phyloP scores from a whole-genome alignment of 2,329 filamentous ascomycete species.

The Diaporthe sp. region DNA sequence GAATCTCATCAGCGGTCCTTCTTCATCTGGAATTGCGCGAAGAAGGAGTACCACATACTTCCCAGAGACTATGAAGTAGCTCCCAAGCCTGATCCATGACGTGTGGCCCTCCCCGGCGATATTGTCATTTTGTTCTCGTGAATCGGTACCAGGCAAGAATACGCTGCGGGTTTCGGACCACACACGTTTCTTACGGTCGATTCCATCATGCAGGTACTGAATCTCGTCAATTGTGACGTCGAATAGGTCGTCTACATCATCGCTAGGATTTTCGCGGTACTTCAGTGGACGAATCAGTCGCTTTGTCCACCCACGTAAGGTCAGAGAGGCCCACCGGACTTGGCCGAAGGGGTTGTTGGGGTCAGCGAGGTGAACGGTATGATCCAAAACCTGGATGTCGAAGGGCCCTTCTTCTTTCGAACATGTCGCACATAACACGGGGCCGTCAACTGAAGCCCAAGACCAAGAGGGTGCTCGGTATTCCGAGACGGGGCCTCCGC shows the following conservation, averaged over 20 bases:
- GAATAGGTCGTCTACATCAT: neutral
- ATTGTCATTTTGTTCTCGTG: neutral
- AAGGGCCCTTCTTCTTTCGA: neutral
- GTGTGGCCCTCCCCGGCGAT: neutral
- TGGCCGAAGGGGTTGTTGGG: neutral
- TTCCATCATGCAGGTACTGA: neutral
- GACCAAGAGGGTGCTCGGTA: slow-evolving; percentile 20
- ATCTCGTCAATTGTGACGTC: neutral
- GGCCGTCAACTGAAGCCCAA: slow-evolving; percentile 2
- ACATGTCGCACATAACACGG: neutral
- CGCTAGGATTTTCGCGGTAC: neutral
- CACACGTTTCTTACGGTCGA: neutral
- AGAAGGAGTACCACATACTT: neutral
- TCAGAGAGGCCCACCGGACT: neutral
- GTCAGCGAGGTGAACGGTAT: neutral
- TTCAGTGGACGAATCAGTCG: neutral
- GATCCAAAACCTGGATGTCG: neutral
- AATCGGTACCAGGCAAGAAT: neutral
- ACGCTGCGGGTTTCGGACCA: neutral
- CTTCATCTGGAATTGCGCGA: neutral
- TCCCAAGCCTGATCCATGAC: neutral
- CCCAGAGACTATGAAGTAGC: neutral
- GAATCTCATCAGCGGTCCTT: neutral
- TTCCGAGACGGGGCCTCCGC: neutral
- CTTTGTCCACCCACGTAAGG: neutral